Conservation (phyloP, 345 rosid genomes). For the Melaleuca quinquenervia region DNA sequence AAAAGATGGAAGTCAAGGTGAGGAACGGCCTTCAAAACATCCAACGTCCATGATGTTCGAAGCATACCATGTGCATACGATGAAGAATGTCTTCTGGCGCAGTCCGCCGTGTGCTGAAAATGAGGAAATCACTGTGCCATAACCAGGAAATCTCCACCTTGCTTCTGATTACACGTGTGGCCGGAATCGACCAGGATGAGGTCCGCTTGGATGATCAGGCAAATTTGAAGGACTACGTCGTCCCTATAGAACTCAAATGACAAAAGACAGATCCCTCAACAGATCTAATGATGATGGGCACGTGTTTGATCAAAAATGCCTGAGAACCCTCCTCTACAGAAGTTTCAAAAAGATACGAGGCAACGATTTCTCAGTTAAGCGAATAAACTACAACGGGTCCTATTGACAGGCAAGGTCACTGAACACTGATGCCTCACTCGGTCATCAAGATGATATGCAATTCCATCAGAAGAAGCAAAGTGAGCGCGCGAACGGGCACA, state of each 20-base stretch:
- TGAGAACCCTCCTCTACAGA: background rate
- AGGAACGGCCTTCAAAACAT: background rate
- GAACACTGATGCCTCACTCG: background rate
- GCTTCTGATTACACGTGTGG: background rate
- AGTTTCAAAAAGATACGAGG: background rate
- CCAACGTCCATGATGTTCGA: background rate
- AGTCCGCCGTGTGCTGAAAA: too few relatives aligned
- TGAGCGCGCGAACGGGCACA: too few relatives aligned
- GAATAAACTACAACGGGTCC: background rate
- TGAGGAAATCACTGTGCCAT: background rate
- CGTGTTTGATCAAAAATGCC: background rate
- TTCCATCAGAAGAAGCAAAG: background rate
- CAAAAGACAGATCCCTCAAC: background rate
- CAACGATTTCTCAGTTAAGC: background rate
- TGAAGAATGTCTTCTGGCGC: too few relatives aligned
- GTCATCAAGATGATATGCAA: background rate
- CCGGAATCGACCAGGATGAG: background rate
- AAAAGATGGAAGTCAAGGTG: background rate
- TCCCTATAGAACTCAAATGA: background rate
- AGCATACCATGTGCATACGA: background rate
- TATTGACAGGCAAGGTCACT: background rate
- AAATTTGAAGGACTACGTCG: background rate
- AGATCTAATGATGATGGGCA: background rate
- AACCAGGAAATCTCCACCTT: background rate
- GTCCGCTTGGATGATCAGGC: background rate